Base-by-base conservation (phyloP, 1,284 basidiomycete genomes). In the Leccinum cinnamomeum region DNA sequence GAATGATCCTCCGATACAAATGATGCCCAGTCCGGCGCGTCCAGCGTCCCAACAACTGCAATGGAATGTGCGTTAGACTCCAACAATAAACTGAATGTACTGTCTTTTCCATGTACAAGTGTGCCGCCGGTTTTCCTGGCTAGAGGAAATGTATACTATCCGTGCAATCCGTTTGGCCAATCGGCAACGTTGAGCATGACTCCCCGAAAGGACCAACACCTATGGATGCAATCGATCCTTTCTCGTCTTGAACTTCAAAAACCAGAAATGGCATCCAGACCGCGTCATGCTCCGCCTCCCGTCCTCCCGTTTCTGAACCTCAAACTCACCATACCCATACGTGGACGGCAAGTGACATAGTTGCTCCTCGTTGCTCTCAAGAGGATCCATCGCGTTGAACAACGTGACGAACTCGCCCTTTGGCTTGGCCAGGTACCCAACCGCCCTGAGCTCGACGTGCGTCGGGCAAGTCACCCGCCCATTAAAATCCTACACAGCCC, bases 1-100 rank as follows among this genome's bases (percentile, higher is more conserved):
- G 84, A 81, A 73, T 90, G 86, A 63, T 79, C 80, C 67, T 90
- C 88, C 67, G 86, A 88, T 53, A 90, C 87, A 68, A 89, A 88
- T 1, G 89, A 70, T 2, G 82, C 88, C 71, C 90, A 88, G 64
- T 90, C 87, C 0, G 83, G 79, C 2, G 88, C 82, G 58, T 86
- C 82, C 6, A 93, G 77, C 0, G 86, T 84, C 11, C 90, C 91
- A 50, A 90, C 84, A 25, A 92, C 90, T 91, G 59, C 2, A 30
- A 53, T 16, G 14, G 28, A 53, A 53, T 18, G n/a, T 18, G 51
- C 28, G 28, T 67, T 25, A 69, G 5, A 14, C 16, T 18, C 30
- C 35, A 46, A 48, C 53, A 51, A 51, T 10, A 25, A 50, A 50
- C 48, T 14, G 12, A 50, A 70, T 91, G 90, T 60, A 84, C 78